phyloP scores from a whole-genome alignment of 768 basidiomycete genomes.

The Kwoniella sp. region DNA sequence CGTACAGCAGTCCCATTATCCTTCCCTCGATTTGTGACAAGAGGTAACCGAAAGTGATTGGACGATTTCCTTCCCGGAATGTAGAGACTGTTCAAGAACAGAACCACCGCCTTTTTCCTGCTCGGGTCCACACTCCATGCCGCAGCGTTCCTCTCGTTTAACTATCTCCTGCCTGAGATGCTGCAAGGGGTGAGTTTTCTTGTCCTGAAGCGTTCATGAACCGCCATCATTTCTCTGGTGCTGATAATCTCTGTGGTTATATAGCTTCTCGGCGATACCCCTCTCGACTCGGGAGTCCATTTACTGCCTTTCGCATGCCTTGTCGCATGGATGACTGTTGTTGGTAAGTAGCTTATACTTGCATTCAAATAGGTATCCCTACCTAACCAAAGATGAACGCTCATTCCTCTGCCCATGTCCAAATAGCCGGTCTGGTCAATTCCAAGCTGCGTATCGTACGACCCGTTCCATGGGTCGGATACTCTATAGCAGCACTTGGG shows the following conservation, averaged over 20 bases:
- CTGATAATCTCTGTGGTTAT: too few species aligned
- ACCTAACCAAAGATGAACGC: too few species aligned
- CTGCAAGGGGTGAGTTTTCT: constrained; percentile 51
- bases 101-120: constrained; percentile 51
- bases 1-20: not conserved
- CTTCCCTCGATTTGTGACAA: not conserved
- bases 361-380: too few species aligned
- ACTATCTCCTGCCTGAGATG: constrained; percentile 44
- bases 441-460: constrained; percentile 46
- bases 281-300: constrained; percentile 42
- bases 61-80: not conserved
- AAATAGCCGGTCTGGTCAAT: constrained; percentile 51
- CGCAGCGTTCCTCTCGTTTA: constrained; percentile 43
- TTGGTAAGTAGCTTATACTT: constrained; percentile 43
- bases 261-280: constrained; percentile 29
- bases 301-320: constrained; percentile 47
- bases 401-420: not conserved
- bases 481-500: constrained; percentile 40
- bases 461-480: constrained; percentile 52
- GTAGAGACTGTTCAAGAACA: constrained; percentile 54
- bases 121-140: constrained; percentile 49
- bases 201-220: too few species aligned
- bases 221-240: too few species aligned
- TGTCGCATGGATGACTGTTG: constrained; percentile 38
- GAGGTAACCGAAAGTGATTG: constrained; percentile 1